phyloP scores from a whole-genome alignment of 2,329 filamentous ascomycete species.

The Colletotrichum coccodes region DNA sequence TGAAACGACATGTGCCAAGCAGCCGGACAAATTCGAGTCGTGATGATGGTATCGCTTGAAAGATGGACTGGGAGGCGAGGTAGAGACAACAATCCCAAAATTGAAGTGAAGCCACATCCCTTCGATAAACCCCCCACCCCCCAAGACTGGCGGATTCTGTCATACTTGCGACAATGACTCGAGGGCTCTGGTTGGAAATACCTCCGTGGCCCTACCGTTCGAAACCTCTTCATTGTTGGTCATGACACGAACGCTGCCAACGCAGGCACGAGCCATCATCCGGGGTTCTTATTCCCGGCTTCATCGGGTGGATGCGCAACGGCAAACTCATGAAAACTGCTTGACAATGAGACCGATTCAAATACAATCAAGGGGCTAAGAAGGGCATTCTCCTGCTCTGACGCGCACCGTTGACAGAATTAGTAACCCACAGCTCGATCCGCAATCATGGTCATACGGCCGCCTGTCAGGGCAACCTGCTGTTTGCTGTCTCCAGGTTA shows the following conservation, averaged over 20 bases:
- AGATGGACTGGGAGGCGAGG: not conserved
- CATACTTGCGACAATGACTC: not conserved
- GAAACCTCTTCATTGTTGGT: not conserved
- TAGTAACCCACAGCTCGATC: not conserved
- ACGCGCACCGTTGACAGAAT: not conserved
- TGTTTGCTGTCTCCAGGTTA: not conserved
- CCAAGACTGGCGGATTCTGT: no score
- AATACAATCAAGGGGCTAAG: no score
- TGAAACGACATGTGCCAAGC: not conserved
- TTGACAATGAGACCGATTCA: no score
- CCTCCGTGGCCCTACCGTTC: not conserved
- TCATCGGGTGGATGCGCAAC: not conserved
- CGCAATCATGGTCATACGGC: not conserved
- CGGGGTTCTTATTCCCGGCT: not conserved
- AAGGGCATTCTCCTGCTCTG: no score
- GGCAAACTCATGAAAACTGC: no score
- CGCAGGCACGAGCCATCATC: not conserved
- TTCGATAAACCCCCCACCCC: no score
- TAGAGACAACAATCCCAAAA: no score
- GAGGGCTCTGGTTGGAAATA: not conserved
- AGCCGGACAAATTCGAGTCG: not conserved
- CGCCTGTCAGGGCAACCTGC: not conserved
- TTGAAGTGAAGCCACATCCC: no score
- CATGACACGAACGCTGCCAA: not conserved
- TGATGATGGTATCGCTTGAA: not conserved